Evolutionary conservation across 163 green algal genomes (phyloP).

Genomic region (Scenedesmus sp.): DNA sequence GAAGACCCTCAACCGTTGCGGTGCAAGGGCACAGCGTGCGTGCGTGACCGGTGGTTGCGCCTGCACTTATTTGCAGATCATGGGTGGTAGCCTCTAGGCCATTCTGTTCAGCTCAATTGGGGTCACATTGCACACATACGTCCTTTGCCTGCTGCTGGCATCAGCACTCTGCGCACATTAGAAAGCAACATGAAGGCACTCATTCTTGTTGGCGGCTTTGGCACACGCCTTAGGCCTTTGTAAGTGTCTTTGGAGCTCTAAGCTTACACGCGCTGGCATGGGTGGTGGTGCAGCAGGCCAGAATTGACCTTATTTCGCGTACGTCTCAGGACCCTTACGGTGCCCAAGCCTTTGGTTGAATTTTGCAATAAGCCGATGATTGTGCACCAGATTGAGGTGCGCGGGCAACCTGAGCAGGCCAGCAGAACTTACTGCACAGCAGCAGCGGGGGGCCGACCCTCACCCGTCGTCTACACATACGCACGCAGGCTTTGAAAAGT

Average conservation of each 20-base stretch:
- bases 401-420: background rate
- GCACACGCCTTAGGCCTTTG: constrained; percentile 93
- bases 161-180: background rate
- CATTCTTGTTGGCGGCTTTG: constrained; percentile 90
- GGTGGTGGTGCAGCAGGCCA: background rate
- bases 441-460: background rate
- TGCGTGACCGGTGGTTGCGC: background rate
- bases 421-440: background rate
- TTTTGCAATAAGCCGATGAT: constrained; percentile 99
- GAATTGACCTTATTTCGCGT: background rate
- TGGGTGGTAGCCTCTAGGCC: background rate
- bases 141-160: background rate
- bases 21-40: background rate
- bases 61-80: background rate
- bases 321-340: constrained; percentile 84
- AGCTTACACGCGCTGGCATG: background rate
- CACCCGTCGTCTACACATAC: background rate
- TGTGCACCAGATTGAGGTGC: constrained; percentile 96
- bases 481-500: constrained; percentile 89
- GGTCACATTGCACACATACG: background rate
- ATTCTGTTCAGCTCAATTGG: background rate
- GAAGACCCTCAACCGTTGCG: background rate
- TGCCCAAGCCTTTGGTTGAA: constrained; percentile 97
- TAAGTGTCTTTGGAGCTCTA: background rate
- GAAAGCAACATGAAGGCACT: constrained; percentile 83